Percentiles rank a stretch among this genome's conserved stretches.
These are phyloP conservation scores for Chiua virens DNA, from an alignment of 768 basidiomycete genomes.

Conservation along the genomic window DNA sequence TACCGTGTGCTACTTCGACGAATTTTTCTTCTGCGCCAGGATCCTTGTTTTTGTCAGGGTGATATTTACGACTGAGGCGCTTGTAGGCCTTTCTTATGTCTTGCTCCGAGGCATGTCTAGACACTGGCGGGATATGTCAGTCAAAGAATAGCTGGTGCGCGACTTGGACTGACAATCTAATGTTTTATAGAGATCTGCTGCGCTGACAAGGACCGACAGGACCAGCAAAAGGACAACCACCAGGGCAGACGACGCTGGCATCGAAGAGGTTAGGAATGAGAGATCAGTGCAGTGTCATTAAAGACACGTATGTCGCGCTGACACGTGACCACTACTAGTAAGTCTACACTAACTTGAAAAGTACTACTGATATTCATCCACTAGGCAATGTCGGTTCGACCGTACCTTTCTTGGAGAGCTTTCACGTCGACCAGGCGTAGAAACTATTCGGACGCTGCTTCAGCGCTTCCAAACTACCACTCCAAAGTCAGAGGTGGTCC, in stretches of 20 bases:
- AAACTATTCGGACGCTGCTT: conserved; percentile 18
- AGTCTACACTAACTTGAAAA: too few relatives aligned
- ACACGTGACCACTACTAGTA: conserved; percentile 27
- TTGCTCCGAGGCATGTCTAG: conserved; percentile 77
- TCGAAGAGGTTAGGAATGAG: conserved; percentile 1
- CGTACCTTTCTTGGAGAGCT: conserved; percentile 2
- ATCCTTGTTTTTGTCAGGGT: conserved; percentile 95
- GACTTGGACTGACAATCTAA: conserved; percentile 68
- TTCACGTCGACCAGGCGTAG: conserved; percentile 3
- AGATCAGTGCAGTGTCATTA: neutral
- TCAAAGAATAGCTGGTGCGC: conserved; percentile 26
- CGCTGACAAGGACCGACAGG: conserved; percentile 37
- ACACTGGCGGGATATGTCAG: conserved; percentile 43
- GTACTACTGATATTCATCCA: neutral
- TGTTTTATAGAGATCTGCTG: conserved; percentile 78
- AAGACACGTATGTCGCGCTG: conserved; percentile 29
- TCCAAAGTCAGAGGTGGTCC: conserved; percentile 41
- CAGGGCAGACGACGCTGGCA: conserved; percentile 29
- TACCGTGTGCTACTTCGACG: conserved; percentile 89
- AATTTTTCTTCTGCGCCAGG: conserved; percentile 81
- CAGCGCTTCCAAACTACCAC: conserved; percentile 23
- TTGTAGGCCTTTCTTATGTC: conserved; percentile 94
- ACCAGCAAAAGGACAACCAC: conserved; percentile 30
- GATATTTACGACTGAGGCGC: conserved; percentile 81
- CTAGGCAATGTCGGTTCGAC: conserved; percentile 18